Base-by-base conservation (phyloP, 1,139 yeast genomes). In the Tardiomyces digboiensis region DNA sequence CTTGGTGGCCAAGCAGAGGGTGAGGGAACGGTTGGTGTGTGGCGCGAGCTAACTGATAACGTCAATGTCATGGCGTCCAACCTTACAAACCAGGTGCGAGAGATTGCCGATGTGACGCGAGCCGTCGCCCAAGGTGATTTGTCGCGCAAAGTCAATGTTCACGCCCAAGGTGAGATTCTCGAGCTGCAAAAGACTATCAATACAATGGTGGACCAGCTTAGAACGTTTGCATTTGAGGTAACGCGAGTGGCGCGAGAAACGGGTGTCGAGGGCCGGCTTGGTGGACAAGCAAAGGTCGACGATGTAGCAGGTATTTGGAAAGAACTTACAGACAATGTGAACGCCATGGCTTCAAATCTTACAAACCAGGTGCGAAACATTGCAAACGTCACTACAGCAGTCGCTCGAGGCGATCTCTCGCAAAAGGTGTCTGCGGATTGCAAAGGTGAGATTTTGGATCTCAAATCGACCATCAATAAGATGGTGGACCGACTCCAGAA, bases 261-360 rank as follows among this genome's bases (percentile, higher is more conserved):
- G 21, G 95, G 95, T 58, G 94, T 86, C 22, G 82, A 84, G 54
- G 95, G 95, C 52, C 75, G 86, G 33, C 70, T 85, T 46, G 95
- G 95, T 41, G 95, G 95, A 8, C 95, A 85, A 61, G 95, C 95
- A 1, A 76, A 81, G 49, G 83, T 85, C 46, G 85, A 78, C 50
- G 83, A 82, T 52, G 93, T 84, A 40, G 88, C 82, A 59, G 95
- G 95, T 52, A 85, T 86, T 48, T 85, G 95, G 95, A 79, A 82
- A 58, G 95, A 85, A 64, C 71, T 85, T 44, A 84, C 94, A 4
- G 95, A 85, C 63, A 85, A 85, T 58, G 94, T 85, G 47, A 85
- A 85, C 59, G 94, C 95, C 40, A 85, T 85, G 95, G 95, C 95
- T 21, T 72, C 82, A 43, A 85, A 85, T 62, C 72, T 85, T 58